A percentile compares a stretch with the other conserved stretches of the same genome.
Evolutionary conservation across 768 basidiomycete genomes (phyloP).

Genomic region (Mycena sanguinolenta): DNA sequence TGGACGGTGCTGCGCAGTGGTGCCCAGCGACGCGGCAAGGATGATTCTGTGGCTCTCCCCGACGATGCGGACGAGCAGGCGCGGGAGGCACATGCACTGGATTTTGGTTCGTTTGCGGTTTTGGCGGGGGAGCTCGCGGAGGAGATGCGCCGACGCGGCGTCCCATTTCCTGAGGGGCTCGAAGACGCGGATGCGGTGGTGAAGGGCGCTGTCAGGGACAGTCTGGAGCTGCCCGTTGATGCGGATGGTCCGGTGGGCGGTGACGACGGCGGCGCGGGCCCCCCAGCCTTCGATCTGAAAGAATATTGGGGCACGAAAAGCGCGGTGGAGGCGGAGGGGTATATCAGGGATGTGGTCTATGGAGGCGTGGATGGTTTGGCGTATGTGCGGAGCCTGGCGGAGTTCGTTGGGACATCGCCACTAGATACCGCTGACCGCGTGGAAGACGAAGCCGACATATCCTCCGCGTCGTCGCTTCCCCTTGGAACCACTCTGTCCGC

Average conservation of each 20-base stretch:
- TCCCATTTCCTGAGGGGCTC: conserved; percentile 29
- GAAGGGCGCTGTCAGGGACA: conserved; percentile 16
- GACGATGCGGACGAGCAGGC: conserved; percentile 60
- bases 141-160: conserved; percentile 55
- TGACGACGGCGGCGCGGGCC: not conserved
- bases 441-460: conserved; percentile 25
- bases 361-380: conserved; percentile 84
- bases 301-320: conserved; percentile 65
- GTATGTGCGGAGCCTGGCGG: conserved; percentile 82
- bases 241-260: conserved; percentile 37
- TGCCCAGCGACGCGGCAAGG: conserved; percentile 48
- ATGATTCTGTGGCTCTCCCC: conserved; percentile 37
- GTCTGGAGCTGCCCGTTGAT: conserved; percentile 29
- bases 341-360: conserved; percentile 80
- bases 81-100: conserved; percentile 66
- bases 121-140: conserved; percentile 63
- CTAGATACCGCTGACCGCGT: conserved; percentile 21
- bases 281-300: conserved; percentile 6
- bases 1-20: conserved; percentile 73
- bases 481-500: conserved; percentile 55
- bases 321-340: conserved; percentile 72
- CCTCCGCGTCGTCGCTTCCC: conserved; percentile 32
- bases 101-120: conserved; percentile 73
- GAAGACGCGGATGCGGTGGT: conserved; percentile 30
- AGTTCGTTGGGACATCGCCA: conserved; percentile 64